A percentile compares a stretch with the other conserved stretches of the same genome.
These are phyloP conservation scores for Fraxinus paxiana DNA, from an alignment of 305 asterid genomes.

Conservation along the genomic window DNA sequence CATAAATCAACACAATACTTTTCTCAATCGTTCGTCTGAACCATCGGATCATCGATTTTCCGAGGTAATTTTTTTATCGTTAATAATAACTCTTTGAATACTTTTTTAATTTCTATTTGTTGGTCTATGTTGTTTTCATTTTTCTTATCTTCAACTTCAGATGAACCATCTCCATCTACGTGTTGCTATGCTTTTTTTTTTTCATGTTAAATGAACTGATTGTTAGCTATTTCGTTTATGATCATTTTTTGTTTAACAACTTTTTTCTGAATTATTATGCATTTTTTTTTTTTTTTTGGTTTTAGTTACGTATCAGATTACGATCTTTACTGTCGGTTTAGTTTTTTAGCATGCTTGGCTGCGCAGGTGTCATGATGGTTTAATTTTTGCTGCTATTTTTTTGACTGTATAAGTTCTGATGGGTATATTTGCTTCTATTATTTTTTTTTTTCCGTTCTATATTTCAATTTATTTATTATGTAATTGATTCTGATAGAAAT, in stretches of 20 bases:
- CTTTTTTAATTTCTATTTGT: not conserved
- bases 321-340: not conserved
- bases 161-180: not conserved
- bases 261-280: not conserved
- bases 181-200: not conserved
- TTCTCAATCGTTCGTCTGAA: slow-evolving; percentile 18
- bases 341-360: not conserved
- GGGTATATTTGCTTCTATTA: not conserved
- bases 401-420: not conserved
- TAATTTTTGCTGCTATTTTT: not conserved
- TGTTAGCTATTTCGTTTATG: slow-evolving; percentile 4
- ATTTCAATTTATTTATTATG: not conserved
- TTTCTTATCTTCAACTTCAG: not conserved
- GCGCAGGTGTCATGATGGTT: not conserved
- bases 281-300: not conserved
- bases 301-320: not conserved
- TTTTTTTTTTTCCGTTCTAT: not conserved
- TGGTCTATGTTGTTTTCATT: not conserved
- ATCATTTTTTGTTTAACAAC: not conserved
- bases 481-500: not conserved
- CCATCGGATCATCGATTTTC: slow-evolving; percentile 23
- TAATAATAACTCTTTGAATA: not conserved
- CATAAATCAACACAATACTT: not conserved
- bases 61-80: slow-evolving; percentile 7
- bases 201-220: not conserved